Percentiles rank a stretch among this genome's conserved stretches.
These are phyloP conservation scores for Leishmania martiniquensis DNA, from an alignment of 208 protist species.

Conservation along the genomic window DNA sequence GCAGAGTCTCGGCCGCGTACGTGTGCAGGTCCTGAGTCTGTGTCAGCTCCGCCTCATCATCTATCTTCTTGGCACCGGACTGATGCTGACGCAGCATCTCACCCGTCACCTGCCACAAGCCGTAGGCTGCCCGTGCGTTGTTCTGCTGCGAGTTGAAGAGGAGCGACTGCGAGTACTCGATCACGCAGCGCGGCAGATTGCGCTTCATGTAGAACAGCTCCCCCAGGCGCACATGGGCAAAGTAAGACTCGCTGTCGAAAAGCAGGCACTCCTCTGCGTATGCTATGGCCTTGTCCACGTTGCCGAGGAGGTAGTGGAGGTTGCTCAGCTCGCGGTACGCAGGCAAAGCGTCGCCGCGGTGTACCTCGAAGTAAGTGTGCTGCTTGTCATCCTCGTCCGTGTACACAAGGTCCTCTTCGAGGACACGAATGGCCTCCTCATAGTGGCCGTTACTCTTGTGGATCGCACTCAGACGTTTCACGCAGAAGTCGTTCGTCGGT, in stretches of 20 bases:
- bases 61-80: slow-evolving; percentile 25
- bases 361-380: slow-evolving; percentile 72
- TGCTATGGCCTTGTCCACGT: slow-evolving; percentile 55
- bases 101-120: slow-evolving; percentile 60
- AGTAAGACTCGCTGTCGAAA: slow-evolving; percentile 53
- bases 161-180: slow-evolving; percentile 83
- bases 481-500: slow-evolving; percentile 67
- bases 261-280: slow-evolving; percentile 79
- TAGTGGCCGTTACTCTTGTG: slow-evolving; percentile 75
- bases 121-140: slow-evolving; percentile 81
- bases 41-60: slow-evolving; percentile 40
- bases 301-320: slow-evolving; percentile 68
- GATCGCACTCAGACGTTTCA: slow-evolving; percentile 76
- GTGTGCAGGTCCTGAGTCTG: slow-evolving; percentile 57
- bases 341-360: slow-evolving; percentile 46
- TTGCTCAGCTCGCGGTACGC: slow-evolving; percentile 70
- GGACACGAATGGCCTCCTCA: slow-evolving; percentile 65
- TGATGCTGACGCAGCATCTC: slow-evolving; percentile 61
- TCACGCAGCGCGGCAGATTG: slow-evolving; percentile 48
- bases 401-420: slow-evolving; percentile 74
- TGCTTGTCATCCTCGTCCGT: slow-evolving; percentile 65
- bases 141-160: slow-evolving; percentile 70
- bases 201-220: slow-evolving; percentile 80
- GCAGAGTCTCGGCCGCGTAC: slow-evolving; percentile 66
- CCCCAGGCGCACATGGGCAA: slow-evolving; percentile 63